A percentile compares a stretch with the other conserved stretches of the same genome.
Evolutionary conservation across 352 stramenopile genomes (phyloP).

Genomic region (Phytopythium oedochilum): DNA sequence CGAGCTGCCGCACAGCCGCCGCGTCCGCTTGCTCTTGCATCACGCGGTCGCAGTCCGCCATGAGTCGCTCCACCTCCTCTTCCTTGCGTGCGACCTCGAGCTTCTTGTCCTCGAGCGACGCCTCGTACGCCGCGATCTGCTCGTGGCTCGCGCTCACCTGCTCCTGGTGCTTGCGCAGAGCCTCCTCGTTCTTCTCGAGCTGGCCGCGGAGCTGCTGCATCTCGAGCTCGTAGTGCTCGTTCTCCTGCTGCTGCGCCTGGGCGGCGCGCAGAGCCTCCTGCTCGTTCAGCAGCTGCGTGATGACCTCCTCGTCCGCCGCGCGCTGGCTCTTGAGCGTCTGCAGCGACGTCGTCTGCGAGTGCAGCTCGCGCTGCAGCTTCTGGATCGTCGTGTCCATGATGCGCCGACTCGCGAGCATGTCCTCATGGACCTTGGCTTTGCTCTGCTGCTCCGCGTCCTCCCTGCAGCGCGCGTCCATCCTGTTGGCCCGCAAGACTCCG

Average conservation of each 20-base stretch:
- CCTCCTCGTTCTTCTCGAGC: constrained; percentile 63
- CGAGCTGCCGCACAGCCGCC: constrained; percentile 73
- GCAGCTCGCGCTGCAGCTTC: constrained; percentile 69
- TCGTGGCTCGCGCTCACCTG: constrained; percentile 59
- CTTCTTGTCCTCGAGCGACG: constrained; percentile 56
- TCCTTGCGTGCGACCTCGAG: constrained; percentile 68
- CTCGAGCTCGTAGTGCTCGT: constrained; percentile 59
- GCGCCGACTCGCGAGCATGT: constrained; percentile 81
- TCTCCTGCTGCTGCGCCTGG: constrained; percentile 43
- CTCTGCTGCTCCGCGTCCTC: constrained; percentile 26
- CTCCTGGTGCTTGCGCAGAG: constrained; percentile 65
- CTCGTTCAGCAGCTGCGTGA: constrained; percentile 78
- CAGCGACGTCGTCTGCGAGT: constrained; percentile 43
- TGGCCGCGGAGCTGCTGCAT: constrained; percentile 66
- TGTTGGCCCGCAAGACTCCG: too few relatives aligned
- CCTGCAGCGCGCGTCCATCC: constrained; percentile 38
- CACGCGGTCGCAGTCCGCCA: constrained; percentile 83
- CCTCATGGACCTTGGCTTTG: constrained; percentile 61
- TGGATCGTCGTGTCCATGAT: constrained; percentile 81
- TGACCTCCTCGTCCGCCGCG: constrained; percentile 73
- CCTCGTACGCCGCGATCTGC: constrained; percentile 66
- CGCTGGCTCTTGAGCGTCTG: constrained; percentile 69
- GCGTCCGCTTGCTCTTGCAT: constrained; percentile 80
- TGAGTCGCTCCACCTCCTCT: constrained; percentile 74
- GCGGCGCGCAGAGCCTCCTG: constrained; percentile 63